Evolutionary conservation across 148 eudicot genomes (phyloP).

Genomic region (Rheum nobile): DNA sequence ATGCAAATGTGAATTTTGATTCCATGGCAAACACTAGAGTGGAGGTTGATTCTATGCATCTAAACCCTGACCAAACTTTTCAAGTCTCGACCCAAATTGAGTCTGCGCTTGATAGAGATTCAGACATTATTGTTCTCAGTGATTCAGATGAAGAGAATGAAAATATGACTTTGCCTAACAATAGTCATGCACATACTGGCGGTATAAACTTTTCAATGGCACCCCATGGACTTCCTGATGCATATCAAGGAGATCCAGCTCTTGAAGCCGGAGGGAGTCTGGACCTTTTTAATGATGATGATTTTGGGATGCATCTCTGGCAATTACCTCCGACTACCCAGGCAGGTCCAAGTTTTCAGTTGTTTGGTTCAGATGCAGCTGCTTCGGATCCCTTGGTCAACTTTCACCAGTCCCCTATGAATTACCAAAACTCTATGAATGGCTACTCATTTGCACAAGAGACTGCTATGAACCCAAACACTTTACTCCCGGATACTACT

Average conservation of each 20-base stretch:
- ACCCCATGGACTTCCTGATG: constrained; percentile 36
- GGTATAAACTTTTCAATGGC: constrained; percentile 30
- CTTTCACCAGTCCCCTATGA: constrained; percentile 36
- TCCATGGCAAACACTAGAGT: constrained; percentile 30
- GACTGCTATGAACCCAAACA: constrained; percentile 34
- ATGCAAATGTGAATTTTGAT: constrained; percentile 30
- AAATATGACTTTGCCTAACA: constrained; percentile 14
- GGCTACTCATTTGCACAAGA: constrained; percentile 46
- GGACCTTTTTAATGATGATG: constrained; percentile 66
- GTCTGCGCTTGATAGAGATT: constrained; percentile 28
- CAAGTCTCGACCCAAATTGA: constrained; percentile 20
- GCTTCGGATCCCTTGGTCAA: constrained; percentile 44
- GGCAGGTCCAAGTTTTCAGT: constrained; percentile 54
- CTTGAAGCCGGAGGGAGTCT: constrained; percentile 47
- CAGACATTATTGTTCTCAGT: constrained; percentile 53
- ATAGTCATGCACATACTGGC: constrained; percentile 15
- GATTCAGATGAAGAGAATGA: constrained; percentile 74
- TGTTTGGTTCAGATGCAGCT: constrained; percentile 67
- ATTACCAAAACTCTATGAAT: constrained; percentile 42
- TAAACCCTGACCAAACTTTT: constrained; percentile 29
- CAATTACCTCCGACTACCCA: constrained; percentile 54
- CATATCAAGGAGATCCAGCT: constrained; percentile 49
- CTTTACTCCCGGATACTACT: constrained; percentile 28
- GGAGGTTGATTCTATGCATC: constrained; percentile 44
- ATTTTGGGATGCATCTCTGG: constrained; percentile 59